Base-by-base conservation (phyloP, 2,329 filamentous ascomycete species). In the Pyricularia pennisetigena region DNA sequence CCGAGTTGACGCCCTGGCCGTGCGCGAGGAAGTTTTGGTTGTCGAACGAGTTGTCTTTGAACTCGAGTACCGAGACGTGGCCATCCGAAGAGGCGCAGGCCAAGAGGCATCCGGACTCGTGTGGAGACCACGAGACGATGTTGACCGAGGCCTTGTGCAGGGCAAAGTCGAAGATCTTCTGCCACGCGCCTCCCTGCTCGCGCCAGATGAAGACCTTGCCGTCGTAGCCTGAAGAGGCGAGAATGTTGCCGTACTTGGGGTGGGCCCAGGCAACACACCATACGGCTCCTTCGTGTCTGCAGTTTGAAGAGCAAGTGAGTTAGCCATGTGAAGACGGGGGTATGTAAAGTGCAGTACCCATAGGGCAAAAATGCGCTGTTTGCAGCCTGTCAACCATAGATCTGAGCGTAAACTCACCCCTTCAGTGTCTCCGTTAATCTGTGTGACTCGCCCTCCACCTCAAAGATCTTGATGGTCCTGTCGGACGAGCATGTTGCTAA, bases 191-290 rank as follows among this genome's bases (percentile, higher is more conserved):
- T 74, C 80, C 83, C 78, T 94, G 90, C 81, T 99, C 95, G 78
- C 94, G 93, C 93, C 94, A 99, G 84, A 99, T 97, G 79, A 98
- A 89, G 72, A 99, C 94, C 80, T 97, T 97, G 80, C 94, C 95
- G 80, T 99, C 95, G 82, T 97, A 99, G 72, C 92, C 93, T 67
- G 93, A 92, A 71, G 93, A 97, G 68, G 95, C 95, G 70, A 99
- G 90, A 76, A 99, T 97, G 78, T 94, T 97, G 82, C 95, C 95
- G 80, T 96, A 98, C 79, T 99, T 98, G 71, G 95, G 95, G 77
- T 99, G 95, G 65, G 94, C 94, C 95, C 95, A 99, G 74, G 94
- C 91, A 69, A 98, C 92, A 78, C 92, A 97, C 95, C 95, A 99
- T 69, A 99, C 94, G 49, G 95, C 93, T 71, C 94, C 94, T 79